Evolutionary conservation across 2,329 filamentous ascomycete genomes (phyloP).

Genomic region (Neofusicoccum ribis): DNA sequence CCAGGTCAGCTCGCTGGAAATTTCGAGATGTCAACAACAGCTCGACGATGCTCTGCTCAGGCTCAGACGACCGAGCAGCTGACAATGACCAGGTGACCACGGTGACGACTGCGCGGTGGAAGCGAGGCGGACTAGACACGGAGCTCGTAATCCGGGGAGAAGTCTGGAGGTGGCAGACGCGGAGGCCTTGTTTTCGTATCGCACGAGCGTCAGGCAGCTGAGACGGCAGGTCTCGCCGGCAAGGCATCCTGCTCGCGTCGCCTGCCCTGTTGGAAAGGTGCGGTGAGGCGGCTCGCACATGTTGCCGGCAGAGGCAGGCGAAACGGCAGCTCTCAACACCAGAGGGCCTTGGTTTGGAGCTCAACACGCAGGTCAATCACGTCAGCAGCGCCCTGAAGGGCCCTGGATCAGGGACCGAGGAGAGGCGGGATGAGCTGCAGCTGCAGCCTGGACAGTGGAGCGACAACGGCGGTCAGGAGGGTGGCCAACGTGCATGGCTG

Average conservation of each 20-base stretch:
- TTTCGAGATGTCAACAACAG: not conserved
- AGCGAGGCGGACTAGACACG: not conserved
- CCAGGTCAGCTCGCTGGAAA: not conserved
- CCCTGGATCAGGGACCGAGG: not conserved
- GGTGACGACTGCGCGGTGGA: not conserved
- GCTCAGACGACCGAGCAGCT: not conserved
- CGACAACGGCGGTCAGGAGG: slow-evolving; percentile 11
- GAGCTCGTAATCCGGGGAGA: not conserved
- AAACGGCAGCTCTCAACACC: not conserved
- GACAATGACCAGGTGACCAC: not conserved
- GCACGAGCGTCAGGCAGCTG: not conserved
- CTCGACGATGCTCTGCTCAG: not conserved
- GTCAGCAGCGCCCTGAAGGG: slow-evolving; percentile 1
- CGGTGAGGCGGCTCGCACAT: slow-evolving; percentile 4
- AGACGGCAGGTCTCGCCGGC: slow-evolving; percentile 3
- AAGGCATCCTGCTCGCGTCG: slow-evolving; percentile 7
- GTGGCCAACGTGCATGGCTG: not conserved
- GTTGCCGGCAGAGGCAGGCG: not conserved
- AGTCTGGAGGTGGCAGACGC: not conserved
- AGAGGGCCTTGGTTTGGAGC: not conserved
- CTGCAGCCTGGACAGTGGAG: not conserved
- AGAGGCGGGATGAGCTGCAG: not conserved
- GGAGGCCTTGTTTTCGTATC: slow-evolving; percentile 4
- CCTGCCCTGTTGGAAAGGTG: not conserved
- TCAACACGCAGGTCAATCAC: not conserved